phyloP scores from a whole-genome alignment of 2,329 filamentous ascomycete species.

The Thielaviopsis populi region DNA sequence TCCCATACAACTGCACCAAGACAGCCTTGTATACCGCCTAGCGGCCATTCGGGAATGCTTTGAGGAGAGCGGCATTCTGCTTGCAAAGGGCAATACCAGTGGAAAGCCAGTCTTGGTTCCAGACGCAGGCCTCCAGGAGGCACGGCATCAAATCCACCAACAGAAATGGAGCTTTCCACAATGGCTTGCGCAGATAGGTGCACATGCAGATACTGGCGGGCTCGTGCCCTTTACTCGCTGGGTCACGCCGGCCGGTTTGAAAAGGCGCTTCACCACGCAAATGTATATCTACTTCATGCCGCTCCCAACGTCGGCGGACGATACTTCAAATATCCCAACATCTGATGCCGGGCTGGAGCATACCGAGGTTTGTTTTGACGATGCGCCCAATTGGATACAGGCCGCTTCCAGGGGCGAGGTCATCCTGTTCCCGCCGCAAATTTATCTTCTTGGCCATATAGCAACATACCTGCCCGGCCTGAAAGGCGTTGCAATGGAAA shows the following conservation, averaged over 20 bases:
- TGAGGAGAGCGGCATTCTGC: slow-evolving; percentile 81
- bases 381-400: slow-evolving; percentile 52
- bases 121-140: slow-evolving; percentile 45
- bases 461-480: slow-evolving; percentile 24
- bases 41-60: slow-evolving; percentile 85
- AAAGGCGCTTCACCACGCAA: slow-evolving; percentile 77
- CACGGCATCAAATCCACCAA: slow-evolving; percentile 52
- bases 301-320: slow-evolving; percentile 26
- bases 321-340: slow-evolving; percentile 42
- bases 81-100: slow-evolving; percentile 36
- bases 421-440: slow-evolving; percentile 82
- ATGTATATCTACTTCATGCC: slow-evolving; percentile 94
- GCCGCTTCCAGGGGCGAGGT: slow-evolving; percentile 50
- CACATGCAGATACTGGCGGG: slow-evolving; percentile 41
- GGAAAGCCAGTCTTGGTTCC: slow-evolving; percentile 46
- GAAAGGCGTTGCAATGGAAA: slow-evolving; percentile 5
- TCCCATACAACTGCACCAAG: slow-evolving; percentile 46
- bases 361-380: slow-evolving; percentile 65
- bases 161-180: slow-evolving; percentile 50
- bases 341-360: slow-evolving; percentile 54
- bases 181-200: slow-evolving; percentile 45
- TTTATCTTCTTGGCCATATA: slow-evolving; percentile 52
- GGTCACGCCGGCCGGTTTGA: slow-evolving; percentile 63
- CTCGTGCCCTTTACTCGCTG: slow-evolving; percentile 78
- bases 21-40: slow-evolving; percentile 59